Evolutionary conservation across 2,329 filamentous ascomycete species (phyloP).

Genomic region (Fusarium oligoseptatum): DNA sequence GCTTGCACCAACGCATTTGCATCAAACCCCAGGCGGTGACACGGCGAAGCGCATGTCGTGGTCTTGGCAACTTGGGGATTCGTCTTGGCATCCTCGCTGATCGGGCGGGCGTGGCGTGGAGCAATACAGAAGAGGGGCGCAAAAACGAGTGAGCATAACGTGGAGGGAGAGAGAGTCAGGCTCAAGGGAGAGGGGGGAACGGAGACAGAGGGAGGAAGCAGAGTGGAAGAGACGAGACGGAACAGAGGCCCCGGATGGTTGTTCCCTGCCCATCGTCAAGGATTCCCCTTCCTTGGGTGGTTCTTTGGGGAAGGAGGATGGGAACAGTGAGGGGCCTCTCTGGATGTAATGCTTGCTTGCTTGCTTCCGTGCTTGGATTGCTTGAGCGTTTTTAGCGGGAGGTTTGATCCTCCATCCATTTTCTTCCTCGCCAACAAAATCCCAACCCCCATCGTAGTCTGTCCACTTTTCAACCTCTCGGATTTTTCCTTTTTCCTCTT

Average conservation of each 20-base stretch:
- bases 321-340: not conserved
- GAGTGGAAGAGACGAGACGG: conserved; percentile 16
- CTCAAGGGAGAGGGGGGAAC: conserved; percentile 18
- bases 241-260: conserved; percentile 27
- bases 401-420: conserved; percentile 4
- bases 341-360: not conserved
- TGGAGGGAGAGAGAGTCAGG: conserved; percentile 22
- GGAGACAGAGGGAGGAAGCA: not conserved
- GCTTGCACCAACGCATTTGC: not conserved
- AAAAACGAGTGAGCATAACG: not conserved
- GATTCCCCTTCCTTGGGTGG: conserved; percentile 18
- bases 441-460: conserved; percentile 32
- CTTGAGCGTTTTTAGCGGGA: conserved; percentile 28
- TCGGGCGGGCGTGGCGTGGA: conserved; percentile 8
- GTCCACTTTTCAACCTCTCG: conserved; percentile 32
- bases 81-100: conserved; percentile 12
- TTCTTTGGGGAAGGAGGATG: conserved; percentile 33
- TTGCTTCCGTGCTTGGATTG: not conserved
- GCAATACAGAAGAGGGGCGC: not conserved
- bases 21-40: conserved; percentile 16
- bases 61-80: conserved; percentile 12
- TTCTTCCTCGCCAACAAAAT: not conserved
- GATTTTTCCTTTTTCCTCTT: conserved; percentile 10
- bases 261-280: conserved; percentile 22
- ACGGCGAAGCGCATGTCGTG: conserved; percentile 12